phyloP scores from a whole-genome alignment of 2,329 filamentous ascomycete genomes.

The Paecilomyces sp. region DNA sequence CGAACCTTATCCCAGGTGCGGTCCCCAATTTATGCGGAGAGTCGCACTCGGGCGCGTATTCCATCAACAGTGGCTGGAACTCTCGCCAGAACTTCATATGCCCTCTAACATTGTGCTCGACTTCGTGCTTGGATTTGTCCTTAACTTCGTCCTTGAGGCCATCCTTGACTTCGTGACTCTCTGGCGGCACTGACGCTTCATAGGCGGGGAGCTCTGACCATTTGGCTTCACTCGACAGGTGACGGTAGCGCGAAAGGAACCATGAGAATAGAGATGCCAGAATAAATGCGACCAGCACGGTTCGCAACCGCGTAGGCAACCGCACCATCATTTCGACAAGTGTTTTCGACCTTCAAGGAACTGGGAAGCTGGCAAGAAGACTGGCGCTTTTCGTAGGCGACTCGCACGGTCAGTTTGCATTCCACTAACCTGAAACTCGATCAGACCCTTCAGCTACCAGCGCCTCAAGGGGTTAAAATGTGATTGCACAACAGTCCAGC shows the following conservation, averaged over 20 bases:
- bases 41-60: conserved; percentile 21
- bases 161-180: neutral
- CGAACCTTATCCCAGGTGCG: conserved; percentile 19
- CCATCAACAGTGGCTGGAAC: conserved; percentile 24
- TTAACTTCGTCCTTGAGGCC: neutral
- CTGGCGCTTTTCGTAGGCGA: neutral
- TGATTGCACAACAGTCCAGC: neutral
- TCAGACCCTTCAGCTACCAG: neutral
- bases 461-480: neutral
- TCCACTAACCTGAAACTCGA: neutral
- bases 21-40: conserved; percentile 19
- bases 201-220: neutral
- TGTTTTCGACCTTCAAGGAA: neutral
- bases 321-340: neutral
- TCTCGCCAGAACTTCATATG: conserved; percentile 27
- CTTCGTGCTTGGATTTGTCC: neutral
- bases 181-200: neutral
- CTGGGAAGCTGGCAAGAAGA: neutral
- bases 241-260: conserved; percentile 6
- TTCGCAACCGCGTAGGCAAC: neutral
- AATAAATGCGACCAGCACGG: conserved; percentile 3
- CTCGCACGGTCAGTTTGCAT: neutral
- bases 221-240: neutral
- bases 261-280: conserved; percentile 9
- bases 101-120: conserved; percentile 6